Evolutionary conservation across 2,329 filamentous ascomycete genomes (phyloP).

Genomic region (Cryphonectria nitschkei): DNA sequence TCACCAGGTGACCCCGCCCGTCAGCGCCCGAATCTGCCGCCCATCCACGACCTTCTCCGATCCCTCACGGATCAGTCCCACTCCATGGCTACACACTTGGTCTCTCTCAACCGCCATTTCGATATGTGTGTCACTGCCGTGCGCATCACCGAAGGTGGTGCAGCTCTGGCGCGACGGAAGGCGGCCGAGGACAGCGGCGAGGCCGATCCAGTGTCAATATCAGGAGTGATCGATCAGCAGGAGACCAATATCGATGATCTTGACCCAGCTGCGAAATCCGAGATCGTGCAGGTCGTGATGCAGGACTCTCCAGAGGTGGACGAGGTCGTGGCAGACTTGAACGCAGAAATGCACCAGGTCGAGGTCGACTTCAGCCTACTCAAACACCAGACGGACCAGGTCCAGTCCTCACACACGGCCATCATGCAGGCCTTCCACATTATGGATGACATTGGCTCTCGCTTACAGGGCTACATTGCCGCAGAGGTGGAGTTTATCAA

Average conservation of each 20-base stretch:
- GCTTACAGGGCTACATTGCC: constrained; percentile 67
- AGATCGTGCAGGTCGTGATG: constrained; percentile 81
- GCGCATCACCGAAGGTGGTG: constrained; percentile 62
- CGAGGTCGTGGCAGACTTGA: constrained; percentile 71
- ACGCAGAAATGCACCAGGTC: constrained; percentile 76
- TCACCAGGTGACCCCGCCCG: constrained; percentile 43
- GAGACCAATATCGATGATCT: constrained; percentile 55
- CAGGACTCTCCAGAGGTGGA: constrained; percentile 71
- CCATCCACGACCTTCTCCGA: constrained; percentile 59
- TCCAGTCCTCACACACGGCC: constrained; percentile 58
- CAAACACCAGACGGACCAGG: constrained; percentile 61
- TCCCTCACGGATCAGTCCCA: constrained; percentile 74
- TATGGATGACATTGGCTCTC: constrained; percentile 68
- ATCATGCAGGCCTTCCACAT: constrained; percentile 66
- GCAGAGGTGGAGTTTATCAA: constrained; percentile 66
- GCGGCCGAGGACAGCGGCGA: constrained; percentile 64
- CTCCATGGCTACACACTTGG: constrained; percentile 79
- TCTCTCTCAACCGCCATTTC: constrained; percentile 84
- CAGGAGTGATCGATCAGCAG: constrained; percentile 66
- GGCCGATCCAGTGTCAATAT: constrained; percentile 58
- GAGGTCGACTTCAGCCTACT: constrained; percentile 70
- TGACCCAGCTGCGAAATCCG: constrained; percentile 76
- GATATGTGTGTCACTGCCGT: constrained; percentile 92
- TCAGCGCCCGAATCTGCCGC: constrained; percentile 34
- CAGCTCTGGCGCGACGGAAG: constrained; percentile 53